phyloP scores from a whole-genome alignment of 345 rosid genomes.

The Gossypium bickii region DNA sequence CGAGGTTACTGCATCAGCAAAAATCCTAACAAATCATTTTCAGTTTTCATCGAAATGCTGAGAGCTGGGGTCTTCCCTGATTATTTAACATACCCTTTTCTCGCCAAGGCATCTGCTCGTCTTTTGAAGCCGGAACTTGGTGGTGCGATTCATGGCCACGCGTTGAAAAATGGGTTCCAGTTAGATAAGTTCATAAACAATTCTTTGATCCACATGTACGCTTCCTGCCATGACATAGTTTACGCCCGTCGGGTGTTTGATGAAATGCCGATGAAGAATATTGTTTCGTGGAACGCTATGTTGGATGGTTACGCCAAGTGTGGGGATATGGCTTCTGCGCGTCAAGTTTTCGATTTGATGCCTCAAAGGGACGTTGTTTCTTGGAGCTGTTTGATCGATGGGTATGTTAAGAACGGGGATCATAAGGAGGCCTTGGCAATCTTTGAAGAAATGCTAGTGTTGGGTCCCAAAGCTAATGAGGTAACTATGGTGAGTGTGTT shows the following conservation, averaged over 20 bases:
- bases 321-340: conserved; percentile 49
- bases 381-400: conserved; percentile 85
- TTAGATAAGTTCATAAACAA: conserved; percentile 56
- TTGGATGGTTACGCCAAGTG: conserved; percentile 73
- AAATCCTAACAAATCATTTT: conserved; percentile 47
- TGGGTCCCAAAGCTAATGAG: conserved; percentile 60
- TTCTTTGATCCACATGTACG: conserved; percentile 65
- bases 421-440: conserved; percentile 54
- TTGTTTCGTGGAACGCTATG: conserved; percentile 80
- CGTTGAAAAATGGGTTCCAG: conserved; percentile 46
- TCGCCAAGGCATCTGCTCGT: conserved; percentile 61
- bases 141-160: conserved; percentile 37
- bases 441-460: conserved; percentile 48
- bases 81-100: conserved; percentile 71
- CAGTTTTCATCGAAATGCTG: conserved; percentile 50
- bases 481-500: conserved; percentile 86
- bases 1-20: conserved; percentile 59
- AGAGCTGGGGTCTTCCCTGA: conserved; percentile 48
- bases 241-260: conserved; percentile 64
- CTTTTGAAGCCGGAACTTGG: conserved; percentile 41
- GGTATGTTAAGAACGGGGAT: conserved; percentile 60
- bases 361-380: conserved; percentile 64
- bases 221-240: conserved; percentile 41
- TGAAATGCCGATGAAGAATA: conserved; percentile 48
- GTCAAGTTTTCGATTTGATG: conserved; percentile 58